Evolutionary conservation across 2,329 filamentous ascomycete species (phyloP).

Genomic region (Tolypocladium nubicola): DNA sequence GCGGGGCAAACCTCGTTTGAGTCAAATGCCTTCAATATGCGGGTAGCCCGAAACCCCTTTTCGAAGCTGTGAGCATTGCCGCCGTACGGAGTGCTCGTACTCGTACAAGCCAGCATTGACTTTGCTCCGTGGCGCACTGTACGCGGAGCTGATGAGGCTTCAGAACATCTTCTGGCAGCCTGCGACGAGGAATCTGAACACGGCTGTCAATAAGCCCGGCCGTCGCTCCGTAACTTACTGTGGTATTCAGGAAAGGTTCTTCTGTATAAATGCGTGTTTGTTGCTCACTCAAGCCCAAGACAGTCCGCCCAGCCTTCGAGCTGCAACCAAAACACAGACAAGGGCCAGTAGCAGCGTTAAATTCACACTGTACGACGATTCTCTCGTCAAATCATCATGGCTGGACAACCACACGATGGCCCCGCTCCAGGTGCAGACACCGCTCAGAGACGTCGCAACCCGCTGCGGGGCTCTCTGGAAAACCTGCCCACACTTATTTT

Average conservation of each 20-base stretch:
- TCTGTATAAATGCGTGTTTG: neutral
- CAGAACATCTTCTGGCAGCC: neutral
- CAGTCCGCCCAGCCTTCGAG: neutral
- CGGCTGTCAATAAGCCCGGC: neutral
- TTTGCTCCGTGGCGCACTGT: neutral
- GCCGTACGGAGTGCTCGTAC: neutral
- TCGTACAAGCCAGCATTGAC: no score
- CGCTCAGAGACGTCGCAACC: constrained; percentile 5
- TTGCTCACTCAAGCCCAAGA: neutral
- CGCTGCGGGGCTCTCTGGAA: constrained; percentile 20
- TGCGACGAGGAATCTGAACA: neutral
- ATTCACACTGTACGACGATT: neutral
- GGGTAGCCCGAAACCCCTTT: neutral
- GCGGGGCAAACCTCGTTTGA: neutral
- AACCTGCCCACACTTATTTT: constrained; percentile 34
- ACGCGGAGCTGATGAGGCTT: neutral
- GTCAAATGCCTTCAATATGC: neutral
- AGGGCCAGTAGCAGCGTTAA: neutral
- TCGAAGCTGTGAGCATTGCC: neutral
- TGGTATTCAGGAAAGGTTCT: neutral
- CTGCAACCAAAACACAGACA: neutral
- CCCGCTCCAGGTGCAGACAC: neutral
- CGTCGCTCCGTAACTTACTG: neutral
- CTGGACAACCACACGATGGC: neutral
- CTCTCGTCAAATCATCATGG: neutral